Conservation (phyloP, 2,329 filamentous ascomycete species). For the Colletotrichum brevisporum region DNA sequence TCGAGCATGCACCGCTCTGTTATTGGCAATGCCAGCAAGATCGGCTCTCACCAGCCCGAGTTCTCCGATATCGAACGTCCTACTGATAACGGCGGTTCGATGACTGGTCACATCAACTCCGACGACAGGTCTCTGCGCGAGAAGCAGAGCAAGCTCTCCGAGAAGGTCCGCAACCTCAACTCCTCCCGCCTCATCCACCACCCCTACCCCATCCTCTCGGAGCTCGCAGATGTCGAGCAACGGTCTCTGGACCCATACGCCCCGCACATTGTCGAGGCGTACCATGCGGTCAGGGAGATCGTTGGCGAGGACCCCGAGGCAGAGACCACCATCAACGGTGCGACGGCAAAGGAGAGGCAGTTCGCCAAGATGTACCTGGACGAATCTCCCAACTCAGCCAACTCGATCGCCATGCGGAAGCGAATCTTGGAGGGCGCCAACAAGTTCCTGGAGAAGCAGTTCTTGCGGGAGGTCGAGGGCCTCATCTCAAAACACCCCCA, state of each 20-base stretch:
- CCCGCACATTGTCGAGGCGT: constrained; percentile 84
- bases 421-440: constrained; percentile 86
- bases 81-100: constrained; percentile 61
- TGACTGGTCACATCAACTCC: constrained; percentile 65
- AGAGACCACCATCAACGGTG: constrained; percentile 71
- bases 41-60: constrained; percentile 69
- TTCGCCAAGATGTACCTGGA: constrained; percentile 85
- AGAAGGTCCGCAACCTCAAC: constrained; percentile 86
- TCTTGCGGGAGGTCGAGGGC: constrained; percentile 82
- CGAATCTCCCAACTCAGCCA: constrained; percentile 75
- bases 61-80: constrained; percentile 79
- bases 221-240: constrained; percentile 81
- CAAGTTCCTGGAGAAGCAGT: constrained; percentile 83
- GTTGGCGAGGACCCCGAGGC: constrained; percentile 78
- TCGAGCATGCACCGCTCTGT: constrained; percentile 86
- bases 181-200: constrained; percentile 75
- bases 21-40: constrained; percentile 82
- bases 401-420: constrained; percentile 78
- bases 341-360: constrained; percentile 80
- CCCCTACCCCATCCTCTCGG: constrained; percentile 80
- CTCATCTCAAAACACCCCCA: constrained; percentile 86
- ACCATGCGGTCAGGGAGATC: constrained; percentile 84
- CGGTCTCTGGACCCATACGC: constrained; percentile 79
- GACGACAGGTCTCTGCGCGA: constrained; percentile 85
- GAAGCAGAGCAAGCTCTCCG: constrained; percentile 86